Percentiles rank a stretch among this genome's conserved stretches.
These are phyloP conservation scores for Ceratocystis colombiana DNA, from an alignment of 2,329 filamentous ascomycete species.

Conservation along the genomic window DNA sequence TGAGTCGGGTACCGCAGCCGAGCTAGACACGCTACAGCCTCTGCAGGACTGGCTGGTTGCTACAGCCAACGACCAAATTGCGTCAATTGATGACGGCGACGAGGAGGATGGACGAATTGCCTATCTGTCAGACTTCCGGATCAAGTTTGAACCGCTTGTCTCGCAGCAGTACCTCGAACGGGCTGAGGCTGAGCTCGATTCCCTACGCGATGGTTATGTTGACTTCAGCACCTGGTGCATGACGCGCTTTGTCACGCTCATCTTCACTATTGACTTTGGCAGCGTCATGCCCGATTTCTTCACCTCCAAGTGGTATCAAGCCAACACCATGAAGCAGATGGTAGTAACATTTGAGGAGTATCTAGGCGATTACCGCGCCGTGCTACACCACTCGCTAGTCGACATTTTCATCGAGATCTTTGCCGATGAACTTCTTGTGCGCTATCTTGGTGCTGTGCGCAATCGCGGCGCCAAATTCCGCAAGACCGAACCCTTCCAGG, in stretches of 20 bases:
- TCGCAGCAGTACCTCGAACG: conserved; percentile 69
- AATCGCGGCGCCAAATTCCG: conserved; percentile 88
- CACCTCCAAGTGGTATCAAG: conserved; percentile 77
- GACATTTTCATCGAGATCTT: conserved; percentile 93
- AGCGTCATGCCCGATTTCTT: conserved; percentile 81
- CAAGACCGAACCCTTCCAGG: conserved; percentile 73
- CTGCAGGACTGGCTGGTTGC: conserved; percentile 94
- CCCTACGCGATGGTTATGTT: conserved; percentile 81
- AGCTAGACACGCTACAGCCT: conserved; percentile 60
- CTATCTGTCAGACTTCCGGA: conserved; percentile 77
- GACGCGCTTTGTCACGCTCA: conserved; percentile 70
- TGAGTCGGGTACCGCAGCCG: conserved; percentile 43
- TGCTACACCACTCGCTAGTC: conserved; percentile 75
- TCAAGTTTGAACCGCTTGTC: conserved; percentile 71
- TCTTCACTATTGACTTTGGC: conserved; percentile 85
- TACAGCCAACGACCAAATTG: conserved; percentile 96
- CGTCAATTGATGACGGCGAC: conserved; percentile 88
- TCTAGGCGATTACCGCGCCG: conserved; percentile 70
- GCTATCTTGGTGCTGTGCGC: conserved; percentile 72
- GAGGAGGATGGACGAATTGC: conserved; percentile 60
- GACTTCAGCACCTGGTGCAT: conserved; percentile 93
- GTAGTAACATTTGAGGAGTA: conserved; percentile 94
- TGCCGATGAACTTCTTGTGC: conserved; percentile 77
- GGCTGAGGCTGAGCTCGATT: conserved; percentile 60
- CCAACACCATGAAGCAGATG: conserved; percentile 84